Conservation (phyloP, 768 basidiomycete species). For the Pleurotus ostreatus region DNA sequence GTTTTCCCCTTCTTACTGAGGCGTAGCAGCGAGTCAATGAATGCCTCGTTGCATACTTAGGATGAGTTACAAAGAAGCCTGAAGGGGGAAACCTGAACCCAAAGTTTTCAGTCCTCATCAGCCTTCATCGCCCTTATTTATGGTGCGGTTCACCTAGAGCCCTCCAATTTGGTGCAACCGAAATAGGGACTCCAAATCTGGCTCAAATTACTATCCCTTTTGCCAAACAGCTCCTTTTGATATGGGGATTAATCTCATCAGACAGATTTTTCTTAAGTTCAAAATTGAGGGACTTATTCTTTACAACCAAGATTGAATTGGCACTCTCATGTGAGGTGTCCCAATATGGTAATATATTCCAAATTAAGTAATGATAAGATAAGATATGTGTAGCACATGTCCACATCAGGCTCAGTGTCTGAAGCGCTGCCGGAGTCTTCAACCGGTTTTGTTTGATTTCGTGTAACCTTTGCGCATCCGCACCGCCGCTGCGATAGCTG, state of each 20-base stretch:
- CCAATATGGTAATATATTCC: not conserved
- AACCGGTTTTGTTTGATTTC: not conserved
- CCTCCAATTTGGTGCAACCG: conserved; percentile 7
- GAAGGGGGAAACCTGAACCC: too few relatives aligned
- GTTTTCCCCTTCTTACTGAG: too few relatives aligned
- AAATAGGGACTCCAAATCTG: conserved; percentile 7
- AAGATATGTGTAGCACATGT: not conserved
- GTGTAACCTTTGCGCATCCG: not conserved
- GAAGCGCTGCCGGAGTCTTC: too few relatives aligned
- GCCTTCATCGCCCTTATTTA: not conserved
- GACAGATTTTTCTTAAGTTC: conserved; percentile 14
- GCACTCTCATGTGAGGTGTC: too few relatives aligned
- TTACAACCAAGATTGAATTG: not conserved
- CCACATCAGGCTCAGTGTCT: not conserved
- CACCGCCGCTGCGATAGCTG: not conserved
- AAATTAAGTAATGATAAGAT: conserved; percentile 15
- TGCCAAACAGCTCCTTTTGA: conserved; percentile 15
- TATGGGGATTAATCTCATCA: conserved; percentile 9
- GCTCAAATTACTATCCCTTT: conserved; percentile 9
- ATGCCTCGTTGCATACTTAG: too few relatives aligned
- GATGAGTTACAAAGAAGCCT: too few relatives aligned
- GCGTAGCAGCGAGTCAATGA: too few relatives aligned
- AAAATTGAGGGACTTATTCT: conserved; percentile 18
- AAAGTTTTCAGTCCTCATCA: too few relatives aligned
- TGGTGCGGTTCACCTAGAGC: conserved; percentile 11